Conservation (phyloP, 2,329 filamentous ascomycete genomes). For the Colletotrichum sp. region DNA sequence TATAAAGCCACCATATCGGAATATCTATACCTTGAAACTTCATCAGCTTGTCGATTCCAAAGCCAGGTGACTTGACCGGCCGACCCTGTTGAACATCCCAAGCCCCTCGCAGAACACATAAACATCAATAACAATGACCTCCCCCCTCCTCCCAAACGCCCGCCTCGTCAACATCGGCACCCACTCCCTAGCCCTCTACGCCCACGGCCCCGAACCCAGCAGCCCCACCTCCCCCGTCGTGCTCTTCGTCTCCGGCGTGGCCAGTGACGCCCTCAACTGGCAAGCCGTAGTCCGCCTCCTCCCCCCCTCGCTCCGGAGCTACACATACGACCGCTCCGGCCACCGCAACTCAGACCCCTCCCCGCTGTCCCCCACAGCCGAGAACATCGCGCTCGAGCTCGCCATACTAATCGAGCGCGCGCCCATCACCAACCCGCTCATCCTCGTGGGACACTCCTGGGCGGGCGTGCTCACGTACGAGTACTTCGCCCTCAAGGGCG, state of each 20-base stretch:
- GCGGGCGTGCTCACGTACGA: slow-evolving; percentile 2
- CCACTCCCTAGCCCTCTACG: slow-evolving; percentile 1
- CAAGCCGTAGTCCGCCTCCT: neutral
- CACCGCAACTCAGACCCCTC: neutral
- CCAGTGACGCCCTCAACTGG: slow-evolving; percentile 9
- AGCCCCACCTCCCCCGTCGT: neutral
- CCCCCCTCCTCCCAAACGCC: neutral
- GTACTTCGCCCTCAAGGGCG: neutral
- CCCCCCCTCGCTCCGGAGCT: neutral
- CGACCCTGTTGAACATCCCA: neutral
- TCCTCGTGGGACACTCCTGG: slow-evolving; percentile 1
- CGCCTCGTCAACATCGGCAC: slow-evolving; percentile 6
- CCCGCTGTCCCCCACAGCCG: neutral
- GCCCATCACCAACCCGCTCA: neutral
- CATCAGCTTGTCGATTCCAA: neutral
- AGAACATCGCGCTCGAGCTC: neutral
- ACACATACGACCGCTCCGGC: slow-evolving; percentile 4
- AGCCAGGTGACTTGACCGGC: neutral
- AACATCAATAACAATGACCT: neutral
- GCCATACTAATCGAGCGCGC: neutral
- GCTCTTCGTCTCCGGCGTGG: neutral
- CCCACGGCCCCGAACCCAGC: neutral
- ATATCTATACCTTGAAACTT: neutral
- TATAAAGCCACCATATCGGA: fast-evolving
- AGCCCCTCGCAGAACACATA: neutral